Evolutionary conservation across 345 rosid species (phyloP).

Genomic region (Dipteronia dyeriana): DNA sequence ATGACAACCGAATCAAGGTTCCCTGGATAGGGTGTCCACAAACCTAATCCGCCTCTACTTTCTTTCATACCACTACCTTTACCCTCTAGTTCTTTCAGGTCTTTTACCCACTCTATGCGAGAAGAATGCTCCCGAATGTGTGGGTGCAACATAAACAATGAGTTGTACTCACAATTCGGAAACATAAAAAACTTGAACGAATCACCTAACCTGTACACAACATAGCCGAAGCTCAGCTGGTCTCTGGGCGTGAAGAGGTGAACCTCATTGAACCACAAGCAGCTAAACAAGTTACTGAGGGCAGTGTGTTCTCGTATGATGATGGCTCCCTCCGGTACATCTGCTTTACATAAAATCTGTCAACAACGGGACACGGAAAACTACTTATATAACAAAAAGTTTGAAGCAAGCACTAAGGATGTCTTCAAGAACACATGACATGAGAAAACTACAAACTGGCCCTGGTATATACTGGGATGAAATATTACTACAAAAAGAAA

Average conservation of each 20-base stretch:
- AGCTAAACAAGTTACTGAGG: conserved; percentile 76
- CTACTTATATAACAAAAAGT: not conserved
- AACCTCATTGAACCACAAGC: conserved; percentile 99
- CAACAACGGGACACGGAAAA: not conserved
- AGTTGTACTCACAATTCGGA: conserved; percentile 91
- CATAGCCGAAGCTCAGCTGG: conserved; percentile 93
- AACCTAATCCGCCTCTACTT: conserved; percentile 85
- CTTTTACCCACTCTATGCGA: conserved; percentile 94
- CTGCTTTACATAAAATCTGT: conserved; percentile 45
- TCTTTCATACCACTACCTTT: conserved; percentile 80
- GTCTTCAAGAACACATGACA: conserved; percentile 1
- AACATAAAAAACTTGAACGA: conserved; percentile 83
- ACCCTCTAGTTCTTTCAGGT: conserved; percentile 65
- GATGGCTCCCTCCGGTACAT: conserved; percentile 98
- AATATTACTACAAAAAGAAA: conserved; percentile 6
- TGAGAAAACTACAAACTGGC: not conserved
- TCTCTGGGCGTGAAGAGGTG: conserved; percentile 96
- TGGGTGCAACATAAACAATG: conserved; percentile 78
- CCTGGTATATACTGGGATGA: too few relatives aligned
- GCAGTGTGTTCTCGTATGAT: conserved; percentile 85
- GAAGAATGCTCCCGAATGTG: conserved; percentile 98
- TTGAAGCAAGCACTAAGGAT: not conserved
- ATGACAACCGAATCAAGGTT: conserved; percentile 67
- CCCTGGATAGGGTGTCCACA: conserved; percentile 94
- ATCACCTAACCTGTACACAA: conserved; percentile 68